A percentile compares a stretch with the other conserved stretches of the same genome.
phyloP scores from a whole-genome alignment of 2,329 filamentous ascomycete species.

The Alternaria alternata region DNA sequence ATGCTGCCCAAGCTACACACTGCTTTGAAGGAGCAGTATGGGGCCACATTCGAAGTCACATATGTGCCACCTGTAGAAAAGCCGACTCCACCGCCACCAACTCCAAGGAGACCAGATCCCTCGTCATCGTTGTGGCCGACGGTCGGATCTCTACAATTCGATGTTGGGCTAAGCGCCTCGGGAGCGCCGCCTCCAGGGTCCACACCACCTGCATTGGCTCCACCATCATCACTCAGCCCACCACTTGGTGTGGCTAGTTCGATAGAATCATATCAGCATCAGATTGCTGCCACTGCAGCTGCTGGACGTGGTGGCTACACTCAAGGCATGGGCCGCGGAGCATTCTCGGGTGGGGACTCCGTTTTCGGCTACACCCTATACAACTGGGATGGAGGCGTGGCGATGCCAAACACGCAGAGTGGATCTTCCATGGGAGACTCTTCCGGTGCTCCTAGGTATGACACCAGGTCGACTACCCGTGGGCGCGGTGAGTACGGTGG shows the following conservation, averaged over 20 bases:
- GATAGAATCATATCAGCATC: not conserved
- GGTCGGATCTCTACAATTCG: not conserved
- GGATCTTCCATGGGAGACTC: not conserved
- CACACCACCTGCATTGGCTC: not conserved
- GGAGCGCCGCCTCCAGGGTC: not conserved
- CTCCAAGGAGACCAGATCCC: not conserved
- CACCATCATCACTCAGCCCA: not conserved
- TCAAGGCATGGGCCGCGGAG: not conserved
- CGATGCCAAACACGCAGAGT: not conserved
- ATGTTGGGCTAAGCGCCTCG: not conserved
- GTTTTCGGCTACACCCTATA: not conserved
- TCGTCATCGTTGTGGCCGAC: not conserved
- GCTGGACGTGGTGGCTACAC: not conserved
- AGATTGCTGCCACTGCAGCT: not conserved
- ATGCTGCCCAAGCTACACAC: slow-evolving; percentile 14
- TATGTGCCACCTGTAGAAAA: not conserved
- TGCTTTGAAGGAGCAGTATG: slow-evolving; percentile 9
- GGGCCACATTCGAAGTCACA: slow-evolving; percentile 1
- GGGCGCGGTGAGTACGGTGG: not conserved
- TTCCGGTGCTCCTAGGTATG: slow-evolving; percentile 3
- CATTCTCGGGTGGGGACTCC: not conserved
- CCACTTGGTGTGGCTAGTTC: too few relatives aligned
- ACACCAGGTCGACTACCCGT: slow-evolving; percentile 10
- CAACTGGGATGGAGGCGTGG: not conserved
- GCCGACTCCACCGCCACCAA: not conserved